A percentile compares a stretch with the other conserved stretches of the same genome.
These are phyloP conservation scores for Saccharomyces pastorianus DNA, from an alignment of 1,139 yeast genomes.

Conservation along the genomic window DNA sequence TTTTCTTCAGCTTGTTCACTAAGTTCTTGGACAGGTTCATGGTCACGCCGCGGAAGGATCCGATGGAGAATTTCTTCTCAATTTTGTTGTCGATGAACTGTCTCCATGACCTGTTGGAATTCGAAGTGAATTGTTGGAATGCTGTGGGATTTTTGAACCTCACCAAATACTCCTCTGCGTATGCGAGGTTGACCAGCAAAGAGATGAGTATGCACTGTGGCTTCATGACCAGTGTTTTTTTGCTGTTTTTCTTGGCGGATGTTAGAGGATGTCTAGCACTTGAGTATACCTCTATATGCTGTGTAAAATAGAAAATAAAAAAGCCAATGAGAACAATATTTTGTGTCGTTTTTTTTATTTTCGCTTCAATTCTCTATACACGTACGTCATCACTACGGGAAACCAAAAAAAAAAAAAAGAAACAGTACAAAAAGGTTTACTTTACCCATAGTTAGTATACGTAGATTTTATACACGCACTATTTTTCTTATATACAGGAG, in stretches of 20 bases:
- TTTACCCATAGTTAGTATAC: not conserved
- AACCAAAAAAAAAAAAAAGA: not conserved
- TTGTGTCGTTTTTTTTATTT: not conserved
- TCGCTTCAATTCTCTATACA: not conserved
- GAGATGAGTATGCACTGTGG: not conserved
- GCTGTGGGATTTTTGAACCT: slow-evolving; percentile 24
- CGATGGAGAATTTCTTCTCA: slow-evolving; percentile 45
- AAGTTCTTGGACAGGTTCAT: slow-evolving; percentile 49
- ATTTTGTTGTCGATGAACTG: slow-evolving; percentile 14
- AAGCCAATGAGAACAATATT: not conserved
- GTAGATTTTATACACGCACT: not conserved
- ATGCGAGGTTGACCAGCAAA: slow-evolving; percentile 2
- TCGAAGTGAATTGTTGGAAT: slow-evolving; percentile 18
- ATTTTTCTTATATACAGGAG: not conserved
- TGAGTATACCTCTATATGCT: not conserved
- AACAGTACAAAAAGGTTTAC: not conserved
- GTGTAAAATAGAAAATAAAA: not conserved
- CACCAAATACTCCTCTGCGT: slow-evolving; percentile 23
- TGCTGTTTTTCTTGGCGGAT: not conserved
- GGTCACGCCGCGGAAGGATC: slow-evolving; percentile 55
- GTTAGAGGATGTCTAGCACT: not conserved
- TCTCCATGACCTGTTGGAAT: slow-evolving; percentile 17
- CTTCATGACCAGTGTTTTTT: not conserved
- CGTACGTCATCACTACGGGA: not conserved
- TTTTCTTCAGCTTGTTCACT: slow-evolving; percentile 40